Percentiles rank a stretch among this genome's conserved stretches.
phyloP scores from a whole-genome alignment of 345 rosid species.

The Rhodamnia argentea region DNA sequence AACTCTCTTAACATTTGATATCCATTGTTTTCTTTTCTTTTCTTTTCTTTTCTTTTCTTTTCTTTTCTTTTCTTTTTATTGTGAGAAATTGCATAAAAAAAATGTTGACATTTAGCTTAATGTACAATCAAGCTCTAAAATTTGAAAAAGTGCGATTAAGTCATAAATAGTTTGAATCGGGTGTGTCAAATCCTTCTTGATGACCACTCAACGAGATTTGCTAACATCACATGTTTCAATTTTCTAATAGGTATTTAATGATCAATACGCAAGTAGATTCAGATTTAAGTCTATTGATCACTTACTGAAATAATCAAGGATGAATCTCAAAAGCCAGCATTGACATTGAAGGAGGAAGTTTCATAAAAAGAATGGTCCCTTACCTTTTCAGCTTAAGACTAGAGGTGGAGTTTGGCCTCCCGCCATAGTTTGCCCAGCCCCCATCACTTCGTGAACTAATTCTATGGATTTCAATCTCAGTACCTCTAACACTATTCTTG shows the following conservation, averaged over 20 bases:
- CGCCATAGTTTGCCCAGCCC: too few relatives aligned
- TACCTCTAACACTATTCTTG: neutral
- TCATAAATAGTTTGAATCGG: fast-evolving
- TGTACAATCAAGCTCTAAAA: neutral
- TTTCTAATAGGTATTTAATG: too few relatives aligned
- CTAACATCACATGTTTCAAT: too few relatives aligned
- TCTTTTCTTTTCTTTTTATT: too few relatives aligned
- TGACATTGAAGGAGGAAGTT: neutral
- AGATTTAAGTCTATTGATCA: neutral
- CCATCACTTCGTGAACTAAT: too few relatives aligned
- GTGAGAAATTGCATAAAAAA: neutral
- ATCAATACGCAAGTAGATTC: neutral
- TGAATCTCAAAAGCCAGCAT: neutral
- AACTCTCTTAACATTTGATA: too few relatives aligned
- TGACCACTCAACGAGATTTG: too few relatives aligned
- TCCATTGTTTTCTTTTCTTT: too few relatives aligned
- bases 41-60: too few relatives aligned
- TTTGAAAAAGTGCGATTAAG: neutral
- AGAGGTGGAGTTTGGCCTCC: too few relatives aligned
- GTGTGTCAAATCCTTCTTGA: fast-evolving
- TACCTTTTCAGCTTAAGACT: neutral
- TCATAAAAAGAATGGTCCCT: neutral
- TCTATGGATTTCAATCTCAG: neutral
- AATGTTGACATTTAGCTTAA: fast-evolving
- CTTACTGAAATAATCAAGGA: too few relatives aligned